These are phyloP conservation scores for Lasiosphaeris hirsuta DNA, from an alignment of 495 filamentous ascomycete species.

Conservation along the genomic window DNA sequence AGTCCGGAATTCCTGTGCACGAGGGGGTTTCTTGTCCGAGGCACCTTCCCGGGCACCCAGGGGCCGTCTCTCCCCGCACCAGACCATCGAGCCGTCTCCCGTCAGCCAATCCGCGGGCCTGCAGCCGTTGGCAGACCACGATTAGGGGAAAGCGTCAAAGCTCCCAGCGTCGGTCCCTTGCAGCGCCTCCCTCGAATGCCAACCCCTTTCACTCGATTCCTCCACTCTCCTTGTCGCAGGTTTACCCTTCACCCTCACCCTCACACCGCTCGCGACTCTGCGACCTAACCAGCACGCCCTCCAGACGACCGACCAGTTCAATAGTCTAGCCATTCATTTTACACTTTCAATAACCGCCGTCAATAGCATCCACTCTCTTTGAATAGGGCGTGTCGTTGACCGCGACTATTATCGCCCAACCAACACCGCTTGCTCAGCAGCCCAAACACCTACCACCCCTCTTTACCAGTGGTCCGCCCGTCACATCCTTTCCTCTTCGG, in stretches of 20 bases:
- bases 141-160: not conserved
- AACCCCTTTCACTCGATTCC: slow-evolving; percentile 13
- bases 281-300: slow-evolving; percentile 11
- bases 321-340: slow-evolving; percentile 22
- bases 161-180: not conserved
- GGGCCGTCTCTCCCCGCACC: slow-evolving; percentile 1
- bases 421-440: not conserved
- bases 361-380: slow-evolving; percentile 11
- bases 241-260: slow-evolving; percentile 9
- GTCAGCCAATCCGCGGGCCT: slow-evolving; percentile 3
- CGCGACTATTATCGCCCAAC: not conserved
- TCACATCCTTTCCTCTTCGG: slow-evolving; percentile 26
- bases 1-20: too few species aligned
- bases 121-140: not conserved
- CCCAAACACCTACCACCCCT: not conserved
- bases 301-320: slow-evolving; percentile 5
- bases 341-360: not conserved
- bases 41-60: not conserved
- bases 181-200: slow-evolving; percentile 2
- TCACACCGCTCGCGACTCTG: slow-evolving; percentile 2
- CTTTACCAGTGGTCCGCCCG: not conserved
- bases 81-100: not conserved
- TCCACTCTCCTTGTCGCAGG: slow-evolving; percentile 12
- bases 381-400: not conserved
- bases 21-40: not conserved